These are phyloP conservation scores for Cadophora luteo-olivacea DNA, from an alignment of 2,329 filamentous ascomycete species.

Conservation along the genomic window DNA sequence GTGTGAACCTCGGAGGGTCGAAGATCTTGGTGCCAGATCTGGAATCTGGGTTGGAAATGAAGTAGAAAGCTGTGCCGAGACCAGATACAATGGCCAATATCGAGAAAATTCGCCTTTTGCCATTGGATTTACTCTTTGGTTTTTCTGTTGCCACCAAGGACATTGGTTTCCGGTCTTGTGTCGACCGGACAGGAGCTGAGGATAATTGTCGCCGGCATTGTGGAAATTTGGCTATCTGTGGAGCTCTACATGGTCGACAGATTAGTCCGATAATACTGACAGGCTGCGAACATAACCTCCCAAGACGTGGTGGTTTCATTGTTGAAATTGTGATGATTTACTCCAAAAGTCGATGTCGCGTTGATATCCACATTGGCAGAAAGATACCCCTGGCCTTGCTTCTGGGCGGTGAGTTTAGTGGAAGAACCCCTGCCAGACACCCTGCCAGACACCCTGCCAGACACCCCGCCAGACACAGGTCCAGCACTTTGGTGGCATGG, in stretches of 20 bases:
- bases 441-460: slow-evolving; percentile 1
- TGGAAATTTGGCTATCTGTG: background rate
- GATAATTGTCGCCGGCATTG: slow-evolving; percentile 11
- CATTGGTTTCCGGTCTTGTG: background rate
- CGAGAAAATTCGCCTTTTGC: background rate
- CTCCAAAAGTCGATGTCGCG: slow-evolving; percentile 8
- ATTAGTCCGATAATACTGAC: background rate
- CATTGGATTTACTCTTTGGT: background rate
- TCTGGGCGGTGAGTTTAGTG: background rate
- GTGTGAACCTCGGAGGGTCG: slow-evolving; percentile 66
- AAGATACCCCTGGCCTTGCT: background rate
- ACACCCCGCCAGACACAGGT: background rate
- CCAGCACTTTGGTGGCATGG: background rate
- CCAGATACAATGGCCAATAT: background rate
- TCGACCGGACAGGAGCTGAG: background rate
- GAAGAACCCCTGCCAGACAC: background rate
- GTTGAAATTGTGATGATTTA: background rate
- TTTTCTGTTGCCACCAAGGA: slow-evolving; percentile 12
- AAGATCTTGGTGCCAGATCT: slow-evolving; percentile 47
- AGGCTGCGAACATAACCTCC: background rate
- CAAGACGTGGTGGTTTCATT: background rate
- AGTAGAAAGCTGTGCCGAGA: slow-evolving; percentile 2
- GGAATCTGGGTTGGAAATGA: background rate
- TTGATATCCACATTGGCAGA: slow-evolving; percentile 1
- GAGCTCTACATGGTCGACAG: background rate